Percentiles rank a stretch among this genome's conserved stretches.
phyloP scores from a whole-genome alignment of 768 basidiomycete genomes.

The Tephrocybe sp. region DNA sequence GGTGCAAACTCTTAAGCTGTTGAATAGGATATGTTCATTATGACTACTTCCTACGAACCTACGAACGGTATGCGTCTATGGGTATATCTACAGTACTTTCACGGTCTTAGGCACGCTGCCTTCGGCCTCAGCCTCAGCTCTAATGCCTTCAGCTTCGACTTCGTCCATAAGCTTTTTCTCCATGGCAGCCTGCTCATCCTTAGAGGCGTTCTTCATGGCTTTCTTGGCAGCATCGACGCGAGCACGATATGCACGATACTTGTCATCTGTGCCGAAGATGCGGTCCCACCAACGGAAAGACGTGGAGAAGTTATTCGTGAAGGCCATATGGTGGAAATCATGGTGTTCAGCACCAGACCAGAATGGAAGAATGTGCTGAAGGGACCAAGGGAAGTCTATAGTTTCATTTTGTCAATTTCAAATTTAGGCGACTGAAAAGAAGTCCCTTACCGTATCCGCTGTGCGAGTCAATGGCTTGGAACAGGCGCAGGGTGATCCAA shows the following conservation, averaged over 20 bases:
- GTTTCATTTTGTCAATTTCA: constrained; percentile 1
- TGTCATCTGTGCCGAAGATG: constrained; percentile 86
- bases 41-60: not conserved
- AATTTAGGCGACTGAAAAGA: constrained; percentile 13
- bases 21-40: not conserved
- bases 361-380: constrained; percentile 89
- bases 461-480: constrained; percentile 98
- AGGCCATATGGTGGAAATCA: constrained; percentile 98
- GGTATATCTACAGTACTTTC: constrained; percentile 34
- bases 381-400: constrained; percentile 95
- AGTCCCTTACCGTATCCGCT: constrained; percentile 89
- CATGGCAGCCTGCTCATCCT: constrained; percentile 51
- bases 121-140: constrained; percentile 62
- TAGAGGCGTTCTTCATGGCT: constrained; percentile 49
- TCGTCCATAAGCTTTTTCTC: constrained; percentile 67
- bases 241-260: constrained; percentile 80
- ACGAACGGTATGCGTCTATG: constrained; percentile 4
- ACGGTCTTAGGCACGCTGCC: constrained; percentile 27
- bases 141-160: constrained; percentile 71
- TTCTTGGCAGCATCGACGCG: constrained; percentile 64
- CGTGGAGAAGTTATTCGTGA: constrained; percentile 91
- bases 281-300: constrained; percentile 94
- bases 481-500: constrained; percentile 92
- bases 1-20: not conserved
- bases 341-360: constrained; percentile 98